Evolutionary conservation across 768 basidiomycete genomes (phyloP), one percentile per base, ranked within the genome.

Genomic region (Tephrocybe sp.): DNA sequence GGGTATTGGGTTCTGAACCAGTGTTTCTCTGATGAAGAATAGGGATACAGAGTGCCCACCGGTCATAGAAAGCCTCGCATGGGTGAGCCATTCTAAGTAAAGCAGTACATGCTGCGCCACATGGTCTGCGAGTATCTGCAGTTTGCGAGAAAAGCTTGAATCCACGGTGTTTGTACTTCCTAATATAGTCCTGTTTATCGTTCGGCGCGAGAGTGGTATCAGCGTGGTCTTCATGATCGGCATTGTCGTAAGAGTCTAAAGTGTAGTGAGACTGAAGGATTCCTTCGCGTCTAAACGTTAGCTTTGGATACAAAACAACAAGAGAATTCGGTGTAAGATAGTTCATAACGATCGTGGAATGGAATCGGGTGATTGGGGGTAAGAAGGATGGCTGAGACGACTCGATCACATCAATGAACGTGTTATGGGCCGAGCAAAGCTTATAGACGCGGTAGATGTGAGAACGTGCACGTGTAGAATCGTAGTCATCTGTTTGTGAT

Each of bases 321-420:
- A 54, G 13, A 0, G 39, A 47, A 10, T 38, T 25, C 16, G 49
- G 53, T 16, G 53, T 47, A 22, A 54, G 49, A 24, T 54, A 54
- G 29, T 54, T 54, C 53, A 54, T 54, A 27, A 54, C 53, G 23
- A 54, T 45, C 5, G 53, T 50, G n/a, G 53, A 54, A 23, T 54
- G 53, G 19, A 54, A 54, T 47, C 47, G 45, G 4, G 49, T 50
- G 49, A 54, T 54, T 7, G 53, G 43, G 16, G 53, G 41, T 7
- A 54, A 25, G 25, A 50, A 50, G 10, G 53, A 50, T 13, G 47
- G 44, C 19, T 39, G 31, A 9, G 45, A 43, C 8, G 53, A 54
- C n/a, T 54, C 53, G n/a, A 54, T 27, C 22, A 54, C 45, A 29
- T 54, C 53, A 33, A 54, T 40, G 45, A 43, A 43, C 21, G 40